phyloP scores from a whole-genome alignment of 202 grass and related monocot genomes.

The Zizania palustris region DNA sequence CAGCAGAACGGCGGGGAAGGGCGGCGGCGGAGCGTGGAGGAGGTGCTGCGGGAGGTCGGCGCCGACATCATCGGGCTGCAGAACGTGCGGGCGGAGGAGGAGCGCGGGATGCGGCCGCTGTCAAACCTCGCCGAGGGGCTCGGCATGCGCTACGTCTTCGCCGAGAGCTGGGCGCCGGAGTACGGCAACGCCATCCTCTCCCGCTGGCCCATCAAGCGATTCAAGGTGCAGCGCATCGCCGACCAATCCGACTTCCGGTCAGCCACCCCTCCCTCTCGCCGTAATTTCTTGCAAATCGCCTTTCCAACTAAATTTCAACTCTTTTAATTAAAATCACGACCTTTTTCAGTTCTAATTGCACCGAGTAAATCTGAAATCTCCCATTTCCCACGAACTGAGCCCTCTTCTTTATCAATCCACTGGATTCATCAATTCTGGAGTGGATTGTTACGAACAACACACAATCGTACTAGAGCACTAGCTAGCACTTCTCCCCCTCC shows the following conservation, averaged over 20 bases:
- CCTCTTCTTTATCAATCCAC: too few relatives aligned
- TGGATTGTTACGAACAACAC: too few relatives aligned
- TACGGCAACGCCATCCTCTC: constrained; percentile 96
- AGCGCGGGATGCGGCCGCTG: constrained; percentile 85
- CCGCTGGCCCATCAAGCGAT: constrained; percentile 84
- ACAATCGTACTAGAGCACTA: too few relatives aligned
- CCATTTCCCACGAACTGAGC: too few relatives aligned
- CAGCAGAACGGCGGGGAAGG: not conserved
- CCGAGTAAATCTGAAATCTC: too few relatives aligned
- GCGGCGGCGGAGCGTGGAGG: constrained; percentile 65
- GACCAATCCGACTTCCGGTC: constrained; percentile 87
- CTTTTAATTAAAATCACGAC: too few relatives aligned
- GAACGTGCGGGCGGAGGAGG: constrained; percentile 92
- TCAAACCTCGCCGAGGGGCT: constrained; percentile 79
- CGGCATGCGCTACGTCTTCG: constrained; percentile 93
- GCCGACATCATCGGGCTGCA: constrained; percentile 90
- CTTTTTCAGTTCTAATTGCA: too few relatives aligned
- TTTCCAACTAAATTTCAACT: too few relatives aligned
- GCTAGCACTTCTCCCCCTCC: too few relatives aligned
- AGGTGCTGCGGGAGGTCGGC: constrained; percentile 78
- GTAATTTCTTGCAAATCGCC: not conserved
- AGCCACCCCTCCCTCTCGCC: not conserved
- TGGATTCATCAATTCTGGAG: too few relatives aligned
- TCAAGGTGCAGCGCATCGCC: constrained; percentile 76
- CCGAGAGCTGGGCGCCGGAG: constrained; percentile 98